Base-by-base conservation (phyloP, 164 flowering plant genomes). In the Vitis rupestris region DNA sequence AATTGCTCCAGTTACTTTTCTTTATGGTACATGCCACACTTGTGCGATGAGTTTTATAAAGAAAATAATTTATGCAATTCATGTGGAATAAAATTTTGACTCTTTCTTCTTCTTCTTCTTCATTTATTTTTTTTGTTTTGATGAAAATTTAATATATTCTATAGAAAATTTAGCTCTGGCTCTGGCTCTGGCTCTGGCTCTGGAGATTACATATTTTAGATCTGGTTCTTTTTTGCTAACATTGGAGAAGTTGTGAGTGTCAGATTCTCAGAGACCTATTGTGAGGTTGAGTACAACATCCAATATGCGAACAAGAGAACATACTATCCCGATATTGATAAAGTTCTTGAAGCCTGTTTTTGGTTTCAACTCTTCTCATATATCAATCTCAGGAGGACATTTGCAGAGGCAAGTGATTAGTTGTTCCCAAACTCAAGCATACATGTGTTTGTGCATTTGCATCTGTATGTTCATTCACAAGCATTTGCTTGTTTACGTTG, bases 291-390 rank as follows among this genome's bases (percentile, higher is more conserved):
- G 92, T 69, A 92, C 96, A 13, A 82, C 90, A 49, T 81, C 86
- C 56, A 70, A 68, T 58, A 83, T 67, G 84, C 83, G 90, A 80
- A 91, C 97, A 37, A 81, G 75, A 84, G 83, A 90, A 56, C 75
- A 73, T 31, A 76, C 17, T 50, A 70, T 92, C 19, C 87, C 85
- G 5, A 71, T 88, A 16, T 66, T 72, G 31, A 82, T 94, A 63
- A 88, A 81, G 78, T 94, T 94, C 70, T 27, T 71, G 71, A 86
- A 94, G 77, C 98, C 97, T 10, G 97, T 94, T 17, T 92, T 88
- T 73, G 90, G 82, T 16, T 90, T 94, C 82, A 94, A 92, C 69
- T 79, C 95, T 11, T 90, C 97, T 2, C 77, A 82, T 66, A 13
- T 94, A 70, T 84, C 83, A n/a, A 71, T 94, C 54, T 81, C 88